phyloP scores from a whole-genome alignment of 1,284 basidiomycete species.

The Fistulina hepatica region DNA sequence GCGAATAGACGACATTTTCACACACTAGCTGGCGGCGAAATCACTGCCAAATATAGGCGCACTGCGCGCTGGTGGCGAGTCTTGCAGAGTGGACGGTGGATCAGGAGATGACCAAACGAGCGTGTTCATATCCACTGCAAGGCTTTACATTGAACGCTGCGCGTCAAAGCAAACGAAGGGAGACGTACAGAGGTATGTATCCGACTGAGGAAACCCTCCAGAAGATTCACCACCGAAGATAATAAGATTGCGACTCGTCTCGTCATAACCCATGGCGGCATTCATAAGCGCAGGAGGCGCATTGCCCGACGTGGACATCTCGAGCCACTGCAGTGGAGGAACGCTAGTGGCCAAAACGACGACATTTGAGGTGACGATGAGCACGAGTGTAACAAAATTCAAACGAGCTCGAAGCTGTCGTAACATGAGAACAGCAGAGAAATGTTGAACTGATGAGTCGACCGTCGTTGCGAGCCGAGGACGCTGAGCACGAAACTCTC shows the following conservation, averaged over 20 bases:
- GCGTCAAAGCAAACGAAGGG: not conserved
- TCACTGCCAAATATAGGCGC: conserved; percentile 52
- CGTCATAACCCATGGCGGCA: conserved; percentile 57
- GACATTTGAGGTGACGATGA: too few species aligned
- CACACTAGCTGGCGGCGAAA: conserved; percentile 69
- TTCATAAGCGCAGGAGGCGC: conserved; percentile 54
- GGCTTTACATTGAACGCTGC: conserved; percentile 11
- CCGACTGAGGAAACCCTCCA: conserved; percentile 47
- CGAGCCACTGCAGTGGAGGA: conserved; percentile 64
- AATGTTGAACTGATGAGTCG: too few species aligned
- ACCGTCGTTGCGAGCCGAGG: too few species aligned
- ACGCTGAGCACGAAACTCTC: too few species aligned
- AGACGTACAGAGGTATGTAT: conserved; percentile 57
- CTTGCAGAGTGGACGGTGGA: conserved; percentile 35
- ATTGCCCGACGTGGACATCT: conserved; percentile 41
- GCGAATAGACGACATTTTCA: conserved; percentile 13
- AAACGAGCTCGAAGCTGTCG: too few species aligned
- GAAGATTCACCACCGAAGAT: conserved; percentile 68
- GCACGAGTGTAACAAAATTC: too few species aligned
- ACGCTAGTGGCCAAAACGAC: too few species aligned
- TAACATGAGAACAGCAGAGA: too few species aligned
- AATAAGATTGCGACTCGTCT: conserved; percentile 42
- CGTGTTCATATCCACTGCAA: conserved; percentile 46
- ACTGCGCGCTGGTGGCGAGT: conserved; percentile 49
- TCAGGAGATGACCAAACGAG: conserved; percentile 50